Base-by-base conservation (phyloP, 371 early-diverging fungal genomes). In the Vairimorpha apis region DNA sequence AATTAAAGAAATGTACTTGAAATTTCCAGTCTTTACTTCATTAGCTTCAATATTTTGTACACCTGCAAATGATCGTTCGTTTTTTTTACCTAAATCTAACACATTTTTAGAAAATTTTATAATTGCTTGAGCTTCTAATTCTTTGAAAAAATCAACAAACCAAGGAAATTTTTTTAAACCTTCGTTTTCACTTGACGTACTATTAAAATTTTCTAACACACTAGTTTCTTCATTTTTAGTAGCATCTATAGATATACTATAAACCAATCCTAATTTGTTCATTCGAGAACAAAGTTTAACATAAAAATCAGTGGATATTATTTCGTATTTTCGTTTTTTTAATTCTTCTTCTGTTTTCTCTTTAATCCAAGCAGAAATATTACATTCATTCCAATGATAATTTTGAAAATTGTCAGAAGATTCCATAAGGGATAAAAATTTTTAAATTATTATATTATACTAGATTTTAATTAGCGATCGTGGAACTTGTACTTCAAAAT, bases 101-200 rank as follows among this genome's bases (percentile, higher is more conserved):
- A 75, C 68, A 21, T 59, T 55, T 12, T 41, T 59, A 12, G 64
- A 72, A 65, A 69, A 78, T 45, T 69, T 74, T 21, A 78, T 44
- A 0, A 79, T 21, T 12, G 76, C 76, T 32, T 65, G 43, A 21
- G 25, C 53, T 60, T 79, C 79, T 12, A 71, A 13, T 25, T 79
- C 76, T 29, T 70, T 71, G 55, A 79, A 63, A 23, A 65, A 63
- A 16, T 67, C 65, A 13, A 72, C 18, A 66, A 79, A 70, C 75
- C 76, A 79, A n/a, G 59, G 38, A 23, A 66, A 63, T 10, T 32
- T 44, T 33, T 73, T 44, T 38, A 58, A 30, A 18, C 69, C 67
- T 27, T 70, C 78, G 0, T 65, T 45, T 23, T 43, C 63, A 21
- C 56, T 38, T 25, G 12, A 33, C 2, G 49, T 62, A 38, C 37